Evolutionary conservation across 768 basidiomycete genomes (phyloP).

Genomic region (Dentipellis sp.): DNA sequence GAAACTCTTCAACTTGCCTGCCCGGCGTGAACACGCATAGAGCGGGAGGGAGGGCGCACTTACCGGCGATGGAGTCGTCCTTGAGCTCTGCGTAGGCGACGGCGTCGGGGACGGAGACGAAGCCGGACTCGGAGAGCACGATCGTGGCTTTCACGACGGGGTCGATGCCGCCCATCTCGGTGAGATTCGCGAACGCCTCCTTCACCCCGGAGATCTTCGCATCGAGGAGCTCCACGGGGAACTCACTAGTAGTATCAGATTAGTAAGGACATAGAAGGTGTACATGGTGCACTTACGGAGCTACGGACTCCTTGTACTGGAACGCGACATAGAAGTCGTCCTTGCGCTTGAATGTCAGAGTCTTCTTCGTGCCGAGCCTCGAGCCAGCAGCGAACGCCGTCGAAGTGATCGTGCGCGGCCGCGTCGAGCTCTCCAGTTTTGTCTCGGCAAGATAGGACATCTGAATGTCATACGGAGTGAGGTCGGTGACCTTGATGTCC

Average conservation of each 20-base stretch:
- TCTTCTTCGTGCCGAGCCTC: constrained; percentile 76
- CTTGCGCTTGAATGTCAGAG: constrained; percentile 75
- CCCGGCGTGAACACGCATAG: constrained; percentile 3
- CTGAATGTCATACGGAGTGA: constrained; percentile 65
- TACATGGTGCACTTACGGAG: constrained; percentile 38
- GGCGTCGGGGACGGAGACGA: constrained; percentile 73
- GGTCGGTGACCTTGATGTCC: constrained; percentile 77
- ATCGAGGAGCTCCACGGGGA: constrained; percentile 66
- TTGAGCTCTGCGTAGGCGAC: constrained; percentile 75
- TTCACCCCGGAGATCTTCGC: constrained; percentile 64
- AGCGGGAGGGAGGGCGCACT: constrained; percentile 12
- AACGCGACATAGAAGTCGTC: constrained; percentile 77
- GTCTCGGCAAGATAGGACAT: constrained; percentile 65
- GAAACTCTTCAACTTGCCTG: constrained; percentile 81
- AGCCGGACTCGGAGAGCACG: constrained; percentile 77
- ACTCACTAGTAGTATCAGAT: constrained; percentile 35
- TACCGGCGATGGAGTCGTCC: constrained; percentile 69
- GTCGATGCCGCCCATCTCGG: constrained; percentile 69
- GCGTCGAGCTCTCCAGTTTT: constrained; percentile 30
- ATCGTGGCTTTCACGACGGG: constrained; percentile 84
- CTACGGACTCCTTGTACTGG: constrained; percentile 58
- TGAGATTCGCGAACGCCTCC: constrained; percentile 75
- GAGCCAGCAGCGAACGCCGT: constrained; percentile 71
- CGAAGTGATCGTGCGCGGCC: constrained; percentile 64
- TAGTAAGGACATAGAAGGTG: background rate